phyloP scores from a whole-genome alignment of 805 yeast genomes.

The Nakazawaea anatomiae region DNA sequence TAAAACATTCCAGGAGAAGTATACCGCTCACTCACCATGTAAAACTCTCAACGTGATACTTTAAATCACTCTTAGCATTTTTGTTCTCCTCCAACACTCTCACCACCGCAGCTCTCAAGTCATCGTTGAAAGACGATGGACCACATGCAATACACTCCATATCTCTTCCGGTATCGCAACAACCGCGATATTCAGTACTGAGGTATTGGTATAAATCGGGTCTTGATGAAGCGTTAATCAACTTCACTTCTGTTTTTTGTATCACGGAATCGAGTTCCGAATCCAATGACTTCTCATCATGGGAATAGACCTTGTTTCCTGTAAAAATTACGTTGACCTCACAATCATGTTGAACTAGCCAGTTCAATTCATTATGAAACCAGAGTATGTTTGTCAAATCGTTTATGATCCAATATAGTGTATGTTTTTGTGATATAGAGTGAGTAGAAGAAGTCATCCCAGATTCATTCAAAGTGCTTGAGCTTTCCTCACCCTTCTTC shows the following conservation, averaged over 20 bases:
- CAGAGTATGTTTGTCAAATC: conserved; percentile 12
- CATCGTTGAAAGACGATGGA: conserved; percentile 10
- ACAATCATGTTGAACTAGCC: conserved; percentile 8
- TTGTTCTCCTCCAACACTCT: not conserved
- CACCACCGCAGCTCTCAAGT: conserved; percentile 6
- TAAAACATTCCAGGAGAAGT: too few species aligned
- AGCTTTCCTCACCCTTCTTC: not conserved
- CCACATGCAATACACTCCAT: conserved; percentile 9
- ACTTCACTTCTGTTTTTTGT: too few species aligned
- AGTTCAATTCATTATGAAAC: conserved; percentile 12
- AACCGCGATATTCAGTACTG: not conserved
- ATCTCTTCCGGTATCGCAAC: not conserved
- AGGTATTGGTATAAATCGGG: not conserved
- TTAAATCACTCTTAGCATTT: not conserved
- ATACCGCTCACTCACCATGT: not conserved
- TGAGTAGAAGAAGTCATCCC: not conserved
- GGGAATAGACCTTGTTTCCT: not conserved
- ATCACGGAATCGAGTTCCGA: not conserved
- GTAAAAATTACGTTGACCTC: conserved; percentile 13
- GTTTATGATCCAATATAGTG: conserved; percentile 17
- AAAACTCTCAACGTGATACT: conserved; percentile 5
- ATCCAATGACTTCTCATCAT: not conserved
- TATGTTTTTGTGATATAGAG: not conserved
- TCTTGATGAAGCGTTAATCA: not conserved
- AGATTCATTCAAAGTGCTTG: not conserved